phyloP scores from a whole-genome alignment of 129 eudicot species.

The Centrapalus pauciflorus region DNA sequence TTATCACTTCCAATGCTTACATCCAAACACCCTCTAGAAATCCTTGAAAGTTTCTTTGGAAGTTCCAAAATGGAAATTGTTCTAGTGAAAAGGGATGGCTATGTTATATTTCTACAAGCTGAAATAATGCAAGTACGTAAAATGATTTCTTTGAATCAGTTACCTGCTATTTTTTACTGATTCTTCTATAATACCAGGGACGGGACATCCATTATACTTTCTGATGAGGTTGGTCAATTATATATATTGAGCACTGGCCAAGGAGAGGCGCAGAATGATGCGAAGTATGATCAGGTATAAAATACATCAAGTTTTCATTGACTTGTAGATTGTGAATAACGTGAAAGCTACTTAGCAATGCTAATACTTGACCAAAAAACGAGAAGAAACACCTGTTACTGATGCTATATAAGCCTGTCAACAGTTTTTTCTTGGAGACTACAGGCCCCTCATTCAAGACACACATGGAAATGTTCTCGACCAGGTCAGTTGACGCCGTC shows the following conservation, averaged over 20 bases:
- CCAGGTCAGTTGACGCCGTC: conserved; percentile 51
- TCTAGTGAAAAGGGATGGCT: neutral
- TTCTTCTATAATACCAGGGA: conserved; percentile 46
- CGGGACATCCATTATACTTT: conserved; percentile 91
- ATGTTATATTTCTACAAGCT: neutral
- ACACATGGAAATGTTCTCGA: conserved; percentile 92
- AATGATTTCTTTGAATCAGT: neutral
- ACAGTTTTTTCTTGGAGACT: conserved; percentile 98
- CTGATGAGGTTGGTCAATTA: conserved; percentile 97
- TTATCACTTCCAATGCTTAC: no score
- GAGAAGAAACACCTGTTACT: conserved; percentile 1
- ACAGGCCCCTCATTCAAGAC: conserved; percentile 90
- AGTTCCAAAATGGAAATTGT: neutral
- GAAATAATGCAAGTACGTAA: neutral
- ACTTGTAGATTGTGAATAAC: no score
- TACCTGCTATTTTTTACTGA: neutral
- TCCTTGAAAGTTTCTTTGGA: no score
- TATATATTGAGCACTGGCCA: conserved; percentile 89
- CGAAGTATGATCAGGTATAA: conserved; percentile 91
- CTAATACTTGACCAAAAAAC: neutral
- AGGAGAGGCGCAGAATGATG: conserved; percentile 90
- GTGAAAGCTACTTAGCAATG: no score
- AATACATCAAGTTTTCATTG: neutral
- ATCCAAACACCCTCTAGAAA: no score
- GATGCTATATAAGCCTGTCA: conserved; percentile 18